phyloP scores from a whole-genome alignment of 441 rosid genomes.

The Populus hybrid region DNA sequence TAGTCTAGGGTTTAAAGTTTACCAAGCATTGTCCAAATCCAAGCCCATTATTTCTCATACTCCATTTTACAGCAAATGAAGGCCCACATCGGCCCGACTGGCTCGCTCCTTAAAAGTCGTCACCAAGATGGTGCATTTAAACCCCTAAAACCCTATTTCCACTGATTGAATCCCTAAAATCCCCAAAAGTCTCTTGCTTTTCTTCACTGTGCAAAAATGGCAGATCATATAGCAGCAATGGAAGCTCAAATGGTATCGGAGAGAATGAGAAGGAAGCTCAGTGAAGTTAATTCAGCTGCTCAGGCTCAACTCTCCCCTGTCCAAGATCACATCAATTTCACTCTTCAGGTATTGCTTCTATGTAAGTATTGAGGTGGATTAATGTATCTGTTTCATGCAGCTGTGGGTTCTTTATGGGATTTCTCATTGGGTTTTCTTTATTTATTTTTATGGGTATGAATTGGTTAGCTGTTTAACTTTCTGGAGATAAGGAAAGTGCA shows the following conservation, averaged over 20 bases:
- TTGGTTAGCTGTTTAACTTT: not conserved
- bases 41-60: not conserved
- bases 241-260: slow-evolving; percentile 68
- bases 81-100: not conserved
- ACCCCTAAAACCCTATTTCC: not conserved
- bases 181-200: not conserved
- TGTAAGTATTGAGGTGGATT: not conserved
- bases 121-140: not conserved
- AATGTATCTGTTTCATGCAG: not conserved
- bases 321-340: slow-evolving; percentile 87
- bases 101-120: not conserved
- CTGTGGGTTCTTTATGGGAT: not conserved
- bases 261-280: slow-evolving; percentile 61
- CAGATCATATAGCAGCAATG: slow-evolving; percentile 57
- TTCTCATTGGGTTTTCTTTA: not conserved
- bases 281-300: slow-evolving; percentile 61
- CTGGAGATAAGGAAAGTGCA: not conserved
- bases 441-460: not conserved
- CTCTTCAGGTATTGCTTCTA: slow-evolving; percentile 58
- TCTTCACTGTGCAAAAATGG: slow-evolving; percentile 8
- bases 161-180: not conserved
- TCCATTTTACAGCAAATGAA: not conserved
- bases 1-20: not conserved
- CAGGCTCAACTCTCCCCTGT: slow-evolving; percentile 68
- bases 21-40: not conserved